These are phyloP conservation scores for Ascochyta lentis DNA, from an alignment of 2,329 filamentous ascomycete species.

Conservation along the genomic window DNA sequence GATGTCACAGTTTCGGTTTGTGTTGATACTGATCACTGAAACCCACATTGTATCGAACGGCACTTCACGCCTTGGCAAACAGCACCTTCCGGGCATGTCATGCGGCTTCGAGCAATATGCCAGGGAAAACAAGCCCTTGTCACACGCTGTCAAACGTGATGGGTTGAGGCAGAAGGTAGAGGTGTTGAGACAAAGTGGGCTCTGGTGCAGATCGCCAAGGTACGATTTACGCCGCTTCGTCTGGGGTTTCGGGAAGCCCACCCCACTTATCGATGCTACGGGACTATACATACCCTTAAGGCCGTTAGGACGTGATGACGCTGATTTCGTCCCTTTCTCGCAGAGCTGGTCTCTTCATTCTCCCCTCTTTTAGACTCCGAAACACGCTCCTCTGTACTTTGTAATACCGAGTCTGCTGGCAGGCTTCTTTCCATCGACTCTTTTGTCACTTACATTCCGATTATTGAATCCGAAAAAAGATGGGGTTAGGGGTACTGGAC, in stretches of 20 bases:
- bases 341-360: constrained; percentile 1
- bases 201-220: background rate
- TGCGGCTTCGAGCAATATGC: background rate
- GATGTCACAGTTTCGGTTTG: background rate
- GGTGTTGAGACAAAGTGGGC: background rate
- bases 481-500: constrained; percentile 43
- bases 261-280: background rate
- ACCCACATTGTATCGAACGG: background rate
- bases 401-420: constrained; percentile 32
- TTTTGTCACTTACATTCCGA: background rate
- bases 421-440: constrained; percentile 19
- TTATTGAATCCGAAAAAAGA: constrained; percentile 14
- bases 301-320: background rate
- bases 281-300: background rate
- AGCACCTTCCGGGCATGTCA: background rate
- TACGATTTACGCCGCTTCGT: background rate
- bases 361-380: background rate
- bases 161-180: background rate
- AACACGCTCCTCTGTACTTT: background rate
- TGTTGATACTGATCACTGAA: background rate
- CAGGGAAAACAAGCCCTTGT: background rate
- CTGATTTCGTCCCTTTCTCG: background rate
- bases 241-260: constrained; percentile 7
- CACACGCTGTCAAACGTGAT: constrained; percentile 2
- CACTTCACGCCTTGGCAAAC: background rate